Evolutionary conservation across 495 filamentous ascomycete species (phyloP).

Genomic region (Filosporella fistucella): DNA sequence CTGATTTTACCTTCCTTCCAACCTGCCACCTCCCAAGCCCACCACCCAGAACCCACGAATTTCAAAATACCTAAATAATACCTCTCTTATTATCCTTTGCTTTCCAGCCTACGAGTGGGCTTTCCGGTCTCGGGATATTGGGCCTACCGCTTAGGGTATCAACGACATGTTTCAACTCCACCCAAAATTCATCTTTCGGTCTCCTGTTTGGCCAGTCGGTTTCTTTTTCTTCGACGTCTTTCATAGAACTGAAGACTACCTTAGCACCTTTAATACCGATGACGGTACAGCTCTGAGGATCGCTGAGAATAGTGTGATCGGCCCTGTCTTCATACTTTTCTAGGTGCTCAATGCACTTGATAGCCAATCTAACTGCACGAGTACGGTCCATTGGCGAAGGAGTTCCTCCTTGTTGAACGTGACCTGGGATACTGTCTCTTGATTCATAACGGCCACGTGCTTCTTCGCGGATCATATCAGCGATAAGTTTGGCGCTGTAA

Average conservation of each 20-base stretch:
- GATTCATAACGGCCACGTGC: conserved; percentile 89
- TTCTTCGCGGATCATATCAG: conserved; percentile 93
- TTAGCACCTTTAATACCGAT: conserved; percentile 91
- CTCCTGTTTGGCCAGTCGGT: conserved; percentile 91
- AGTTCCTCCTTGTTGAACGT: conserved; percentile 94
- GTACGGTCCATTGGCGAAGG: conserved; percentile 95
- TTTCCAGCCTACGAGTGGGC: conserved; percentile 37
- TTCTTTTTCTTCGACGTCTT: conserved; percentile 68
- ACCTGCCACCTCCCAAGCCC: too few species aligned
- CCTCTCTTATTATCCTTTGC: conserved; percentile 54
- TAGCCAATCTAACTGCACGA: conserved; percentile 84
- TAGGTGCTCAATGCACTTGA: conserved; percentile 85
- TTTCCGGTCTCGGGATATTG: conserved; percentile 35
- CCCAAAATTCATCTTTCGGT: conserved; percentile 84
- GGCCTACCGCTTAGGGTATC: conserved; percentile 78
- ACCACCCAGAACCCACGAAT: background rate
- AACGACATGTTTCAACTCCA: conserved; percentile 72
- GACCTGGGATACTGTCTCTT: conserved; percentile 88
- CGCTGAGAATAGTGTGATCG: conserved; percentile 62
- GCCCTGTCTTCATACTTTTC: conserved; percentile 67
- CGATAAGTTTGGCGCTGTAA: conserved; percentile 89
- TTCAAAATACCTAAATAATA: conserved; percentile 8
- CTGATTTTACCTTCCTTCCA: too few species aligned
- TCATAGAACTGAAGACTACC: conserved; percentile 80
- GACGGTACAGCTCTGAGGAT: conserved; percentile 67